Evolutionary conservation across 2,329 filamentous ascomycete genomes (phyloP), one percentile per base, ranked within the genome.

Genomic region (Fusarium agapanthi): DNA sequence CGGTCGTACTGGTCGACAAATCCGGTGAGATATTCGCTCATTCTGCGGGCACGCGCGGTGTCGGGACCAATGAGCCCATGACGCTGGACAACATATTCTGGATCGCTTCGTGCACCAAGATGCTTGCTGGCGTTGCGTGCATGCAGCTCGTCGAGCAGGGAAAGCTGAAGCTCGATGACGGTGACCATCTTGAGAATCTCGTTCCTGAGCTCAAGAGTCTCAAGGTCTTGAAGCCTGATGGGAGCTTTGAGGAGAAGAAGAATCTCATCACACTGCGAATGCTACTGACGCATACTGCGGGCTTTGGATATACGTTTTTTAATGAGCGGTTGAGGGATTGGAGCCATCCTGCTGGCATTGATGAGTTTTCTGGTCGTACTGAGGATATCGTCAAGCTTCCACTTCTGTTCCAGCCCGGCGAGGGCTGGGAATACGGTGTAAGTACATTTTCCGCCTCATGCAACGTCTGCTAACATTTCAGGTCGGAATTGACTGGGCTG

Each of bases 371-470:
- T 1, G 87, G 87, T 1, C 82, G 87, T 11, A 75, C 85, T 22
- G 82, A 84, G 37, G 89, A 89, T 30, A 81, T 91, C 47, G 75
- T 85, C 40, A 77, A 45, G 3, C 38, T 80, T 63, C 88, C 90
- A 2, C 79, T 93, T 22, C 78, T 92, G 3, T 89, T 90, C 71
- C 89, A 93, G 71, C 91, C 91, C 0, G 90, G 90, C 0, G 84
- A 86, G 30, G 82, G 82, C 7, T 93, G 89, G 88, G 84, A 88
- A 63, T 92, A 92, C 28, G 87, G 87, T 1, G 86, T 88, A 79
- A 81, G 83, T 80, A 7, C 9, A 10, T 0, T 26, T 0, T 3
- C 2, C 3, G 1, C 20, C 18, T 6, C 4, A 18, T 6, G 7
- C 11, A 12, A 24, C 16, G 5, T 56, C 37, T 13, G 13, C 47